These are phyloP conservation scores for Ligustrum vulgare DNA, from an alignment of 257 asterid species.

Conservation along the genomic window DNA sequence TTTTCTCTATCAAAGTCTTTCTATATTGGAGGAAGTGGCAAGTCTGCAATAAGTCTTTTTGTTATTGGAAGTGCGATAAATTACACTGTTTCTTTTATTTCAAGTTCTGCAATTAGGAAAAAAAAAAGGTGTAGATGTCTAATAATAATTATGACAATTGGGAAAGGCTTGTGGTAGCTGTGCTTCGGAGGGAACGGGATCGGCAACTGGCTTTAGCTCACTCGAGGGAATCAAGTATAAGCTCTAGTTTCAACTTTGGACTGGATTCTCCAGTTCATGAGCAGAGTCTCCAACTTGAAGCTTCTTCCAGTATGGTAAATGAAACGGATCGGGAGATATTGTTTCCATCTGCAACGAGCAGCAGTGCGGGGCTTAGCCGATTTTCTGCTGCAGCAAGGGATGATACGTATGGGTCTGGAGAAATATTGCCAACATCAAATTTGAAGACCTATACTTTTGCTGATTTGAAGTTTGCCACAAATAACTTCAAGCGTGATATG, in stretches of 20 bases:
- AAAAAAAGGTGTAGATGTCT: not conserved
- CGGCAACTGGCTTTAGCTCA: conserved; percentile 19
- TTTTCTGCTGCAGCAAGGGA: conserved; percentile 39
- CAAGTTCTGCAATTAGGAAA: too few relatives aligned
- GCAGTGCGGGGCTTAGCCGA: conserved; percentile 36
- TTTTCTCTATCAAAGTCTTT: too few relatives aligned
- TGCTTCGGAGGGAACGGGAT: not conserved
- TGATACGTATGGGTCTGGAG: conserved; percentile 28
- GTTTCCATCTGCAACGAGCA: conserved; percentile 17
- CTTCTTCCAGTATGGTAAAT: too few relatives aligned
- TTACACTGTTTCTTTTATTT: too few relatives aligned
- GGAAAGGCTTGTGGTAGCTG: conserved; percentile 19
- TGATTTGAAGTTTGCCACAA: conserved; percentile 39
- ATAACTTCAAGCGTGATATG: conserved; percentile 39
- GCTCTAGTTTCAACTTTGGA: conserved; percentile 12
- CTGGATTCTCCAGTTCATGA: conserved; percentile 9
- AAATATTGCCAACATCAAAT: conserved; percentile 33
- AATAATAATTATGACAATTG: conserved; percentile 24
- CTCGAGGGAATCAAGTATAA: not conserved
- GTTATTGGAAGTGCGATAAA: too few relatives aligned
- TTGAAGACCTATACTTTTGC: conserved; percentile 35
- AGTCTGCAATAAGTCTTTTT: too few relatives aligned
- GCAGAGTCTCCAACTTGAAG: too few relatives aligned
- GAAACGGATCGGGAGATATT: conserved; percentile 29
- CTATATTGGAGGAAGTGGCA: too few relatives aligned